Evolutionary conservation across 2,329 filamentous ascomycete species (phyloP).

Genomic region (Paecilomyces fulvus): DNA sequence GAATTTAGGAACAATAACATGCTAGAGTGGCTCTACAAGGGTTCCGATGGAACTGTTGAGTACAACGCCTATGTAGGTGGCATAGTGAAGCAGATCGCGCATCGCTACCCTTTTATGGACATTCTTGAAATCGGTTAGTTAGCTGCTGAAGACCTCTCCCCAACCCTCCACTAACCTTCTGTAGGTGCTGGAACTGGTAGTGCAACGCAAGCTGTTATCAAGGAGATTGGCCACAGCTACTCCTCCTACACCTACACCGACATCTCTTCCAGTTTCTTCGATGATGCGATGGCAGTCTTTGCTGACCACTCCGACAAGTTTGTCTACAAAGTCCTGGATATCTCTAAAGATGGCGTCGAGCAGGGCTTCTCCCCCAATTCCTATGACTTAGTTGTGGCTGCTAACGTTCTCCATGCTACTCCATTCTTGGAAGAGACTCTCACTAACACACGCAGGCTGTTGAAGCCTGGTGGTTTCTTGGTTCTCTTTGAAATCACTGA

Average conservation of each 20-base stretch:
- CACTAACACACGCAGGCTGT: constrained; percentile 15
- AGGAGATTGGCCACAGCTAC: not conserved
- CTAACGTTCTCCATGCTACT: constrained; percentile 28
- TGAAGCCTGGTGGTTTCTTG: constrained; percentile 38
- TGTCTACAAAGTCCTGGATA: constrained; percentile 21
- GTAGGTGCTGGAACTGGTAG: not conserved
- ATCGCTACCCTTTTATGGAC: too few species aligned
- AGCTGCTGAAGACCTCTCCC: too few species aligned
- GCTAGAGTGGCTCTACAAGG: too few species aligned
- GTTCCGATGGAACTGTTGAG: too few species aligned
- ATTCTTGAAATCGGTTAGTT: too few species aligned
- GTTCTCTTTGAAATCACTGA: constrained; percentile 34
- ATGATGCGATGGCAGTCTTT: not conserved
- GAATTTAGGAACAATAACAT: too few species aligned
- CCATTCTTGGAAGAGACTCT: constrained; percentile 13
- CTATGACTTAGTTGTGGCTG: constrained; percentile 28
- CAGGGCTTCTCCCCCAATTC: constrained; percentile 20
- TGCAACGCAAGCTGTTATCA: not conserved
- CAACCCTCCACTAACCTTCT: not conserved
- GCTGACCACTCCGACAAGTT: constrained; percentile 18
- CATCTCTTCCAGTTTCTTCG: constrained; percentile 23
- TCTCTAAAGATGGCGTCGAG: constrained; percentile 15
- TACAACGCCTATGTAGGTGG: too few species aligned
- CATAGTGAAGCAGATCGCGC: too few species aligned
- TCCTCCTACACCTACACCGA: constrained; percentile 21